Base-by-base conservation (phyloP, 352 stramenopile genomes). In the Sclerospora graminicola region DNA sequence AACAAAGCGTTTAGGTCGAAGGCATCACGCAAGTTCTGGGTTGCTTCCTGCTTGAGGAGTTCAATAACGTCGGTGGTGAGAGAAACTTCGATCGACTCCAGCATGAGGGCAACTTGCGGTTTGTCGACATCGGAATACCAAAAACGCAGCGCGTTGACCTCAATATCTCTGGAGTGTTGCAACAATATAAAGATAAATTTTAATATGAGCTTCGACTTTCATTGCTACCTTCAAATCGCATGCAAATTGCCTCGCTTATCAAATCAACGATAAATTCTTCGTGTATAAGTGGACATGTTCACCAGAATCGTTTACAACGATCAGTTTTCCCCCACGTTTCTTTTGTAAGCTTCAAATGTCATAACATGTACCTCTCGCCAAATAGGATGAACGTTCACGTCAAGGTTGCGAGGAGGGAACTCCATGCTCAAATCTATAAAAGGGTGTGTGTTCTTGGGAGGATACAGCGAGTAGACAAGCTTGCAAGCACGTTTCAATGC, bases 381-480 rank as follows among this genome's bases (percentile, higher is more conserved):
- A 11, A 94, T 99, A 8, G 97, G 97, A 60, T 99, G 96, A 3
- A 99, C 92, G 58, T 99, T 99, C 15, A 99, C 97, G 67, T 99
- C 97, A 2, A 99, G 66, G 51, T 98, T 89, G 16, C 70, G 60
- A 5, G 85, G 66, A 2, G 94, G 94, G 15, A 99, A 78, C 37
- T 89, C 62, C 21, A 99, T 65, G n/a, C 79, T 86, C n/a, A 99
- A 60, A 69, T 98, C 99, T 24, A 98, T 62, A 63, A 99, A 98
- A 13, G 95, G 93, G 54, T 97, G 94, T 2, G 69, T 88, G 53
- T 87, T 80, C 61, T 95, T 97, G 5, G 92, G 92, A 19, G 97
- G 53, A 57, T 97, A 95, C 23, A 96, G 69, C 30, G 71, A 74
- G 68, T 98, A 99, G 2, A 97, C 75, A 31, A 90, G 89, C 64